Evolutionary conservation across 1,284 basidiomycete genomes (phyloP).

Genomic region (Termitomyces sp.): DNA sequence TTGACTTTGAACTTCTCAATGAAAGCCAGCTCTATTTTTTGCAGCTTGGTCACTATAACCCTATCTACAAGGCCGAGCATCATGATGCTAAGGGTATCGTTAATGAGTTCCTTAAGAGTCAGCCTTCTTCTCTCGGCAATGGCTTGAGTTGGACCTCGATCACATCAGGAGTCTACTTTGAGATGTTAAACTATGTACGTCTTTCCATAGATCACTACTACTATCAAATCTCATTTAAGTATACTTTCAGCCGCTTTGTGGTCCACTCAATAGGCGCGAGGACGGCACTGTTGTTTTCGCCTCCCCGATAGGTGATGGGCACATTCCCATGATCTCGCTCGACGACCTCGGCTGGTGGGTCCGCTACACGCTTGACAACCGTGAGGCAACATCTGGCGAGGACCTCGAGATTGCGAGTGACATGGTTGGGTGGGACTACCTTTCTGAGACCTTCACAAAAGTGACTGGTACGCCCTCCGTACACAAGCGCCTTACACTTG

Average conservation of each 20-base stretch:
- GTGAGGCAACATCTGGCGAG: conserved; percentile 31
- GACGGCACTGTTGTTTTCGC: conserved; percentile 44
- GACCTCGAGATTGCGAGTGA: conserved; percentile 40
- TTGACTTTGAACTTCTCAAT: background rate
- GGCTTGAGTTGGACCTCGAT: conserved; percentile 37
- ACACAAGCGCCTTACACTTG: conserved; percentile 30
- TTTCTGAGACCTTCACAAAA: conserved; percentile 35
- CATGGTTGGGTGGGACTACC: conserved; percentile 38
- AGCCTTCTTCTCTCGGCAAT: conserved; percentile 34
- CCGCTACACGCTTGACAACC: conserved; percentile 42
- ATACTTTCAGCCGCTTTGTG: conserved; percentile 29
- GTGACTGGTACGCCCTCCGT: conserved; percentile 40
- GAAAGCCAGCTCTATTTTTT: background rate
- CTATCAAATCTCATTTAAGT: background rate
- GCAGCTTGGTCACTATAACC: conserved; percentile 30
- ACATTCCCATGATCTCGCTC: conserved; percentile 41
- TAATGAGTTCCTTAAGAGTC: conserved; percentile 36
- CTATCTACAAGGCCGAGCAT: conserved; percentile 33
- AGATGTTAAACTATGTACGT: conserved; percentile 34
- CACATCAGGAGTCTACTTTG: conserved; percentile 41
- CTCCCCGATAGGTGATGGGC: conserved; percentile 31
- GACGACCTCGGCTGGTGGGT: conserved; percentile 44
- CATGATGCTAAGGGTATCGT: conserved; percentile 41
- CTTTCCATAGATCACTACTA: background rate
- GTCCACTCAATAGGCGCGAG: conserved; percentile 31